Base-by-base conservation (phyloP, 345 rosid species). In the Bruguiera parviflora region DNA sequence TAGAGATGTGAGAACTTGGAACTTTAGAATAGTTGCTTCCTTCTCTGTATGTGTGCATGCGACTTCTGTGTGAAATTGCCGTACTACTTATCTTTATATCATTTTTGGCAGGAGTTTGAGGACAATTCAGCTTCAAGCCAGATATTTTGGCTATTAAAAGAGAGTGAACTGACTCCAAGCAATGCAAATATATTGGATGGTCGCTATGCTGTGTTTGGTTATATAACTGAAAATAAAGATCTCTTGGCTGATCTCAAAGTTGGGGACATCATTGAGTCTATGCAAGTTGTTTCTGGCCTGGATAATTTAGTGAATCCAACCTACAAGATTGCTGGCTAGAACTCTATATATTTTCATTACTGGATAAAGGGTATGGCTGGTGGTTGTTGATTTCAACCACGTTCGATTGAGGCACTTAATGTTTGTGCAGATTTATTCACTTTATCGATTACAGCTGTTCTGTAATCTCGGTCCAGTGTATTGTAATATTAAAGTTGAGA, bases 121-220 rank as follows among this genome's bases (percentile, higher is more conserved):
- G 67, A 86, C 79, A 90, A 95, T 77, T 92, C 98, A 10, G 98
- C 84, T 25, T 95, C 99, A 71, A 95, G 99, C 79, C 98, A 95
- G 77, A 67, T 95, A 56, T 95, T 95, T 76, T 95, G 99, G 98
- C 84, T 95, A 55, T 81, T 95, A 58, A 95, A 95, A 85, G 98
- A 95, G 81, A 95, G 99, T 75, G 99, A 95, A 68, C 89, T 95
- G 60, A 95, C 98, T 16, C 99, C 98, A 16, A 92, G 99, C 79
- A 92, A 90, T 47, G 92, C 99, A 56, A 92, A 95, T 67, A 95
- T 95, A 64, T 78, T 95, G 89, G 99, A 95, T 43, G 99, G 99
- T 53, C 89, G 97, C n/a, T 95, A 92, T 53, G 85, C 99, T 1
- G 97, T 95, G 63, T 92, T 92, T 27, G 99, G 99, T 51, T 95